A percentile compares a stretch with the other conserved stretches of the same genome.
Conservation (phyloP, 768 basidiomycete species). For the Tricholomella constricta region DNA sequence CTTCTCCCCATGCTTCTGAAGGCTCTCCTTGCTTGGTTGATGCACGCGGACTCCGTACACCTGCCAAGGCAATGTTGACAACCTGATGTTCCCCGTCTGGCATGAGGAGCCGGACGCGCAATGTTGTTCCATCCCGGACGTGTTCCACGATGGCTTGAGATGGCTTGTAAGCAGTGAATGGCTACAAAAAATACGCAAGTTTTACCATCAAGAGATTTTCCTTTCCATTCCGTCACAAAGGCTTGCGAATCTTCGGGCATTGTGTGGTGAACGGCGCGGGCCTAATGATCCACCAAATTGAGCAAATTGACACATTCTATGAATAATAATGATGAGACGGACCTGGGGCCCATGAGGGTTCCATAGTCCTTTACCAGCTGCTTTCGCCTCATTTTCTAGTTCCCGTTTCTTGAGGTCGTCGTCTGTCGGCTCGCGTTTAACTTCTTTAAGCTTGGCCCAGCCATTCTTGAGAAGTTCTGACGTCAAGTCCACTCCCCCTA, state of each 20-base stretch:
- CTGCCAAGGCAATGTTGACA: constrained; percentile 82
- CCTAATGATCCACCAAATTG: constrained; percentile 39
- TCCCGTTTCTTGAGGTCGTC: constrained; percentile 74
- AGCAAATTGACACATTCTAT: neutral
- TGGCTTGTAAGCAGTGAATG: constrained; percentile 8
- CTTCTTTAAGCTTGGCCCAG: constrained; percentile 93
- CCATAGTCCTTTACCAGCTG: constrained; percentile 82
- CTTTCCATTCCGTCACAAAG: constrained; percentile 91
- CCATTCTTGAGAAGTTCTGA: constrained; percentile 81
- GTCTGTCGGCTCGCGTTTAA: constrained; percentile 79
- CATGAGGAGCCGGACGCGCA: constrained; percentile 86
- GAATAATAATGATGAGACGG: neutral
- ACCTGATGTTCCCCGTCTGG: constrained; percentile 90
- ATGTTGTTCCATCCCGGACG: constrained; percentile 89
- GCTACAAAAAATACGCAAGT: neutral
- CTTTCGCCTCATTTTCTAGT: constrained; percentile 74
- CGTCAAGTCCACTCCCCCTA: constrained; percentile 71
- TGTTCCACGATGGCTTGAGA: constrained; percentile 84
- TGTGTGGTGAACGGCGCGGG: constrained; percentile 72
- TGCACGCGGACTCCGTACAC: constrained; percentile 73
- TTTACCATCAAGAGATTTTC: constrained; percentile 83
- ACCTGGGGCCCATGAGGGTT: constrained; percentile 77
- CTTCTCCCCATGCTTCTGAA: constrained; percentile 87
- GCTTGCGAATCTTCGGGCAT: constrained; percentile 91
- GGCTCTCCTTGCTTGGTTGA: constrained; percentile 73